Conservation (phyloP, 345 rosid species). For the Corchorus olitorius region DNA sequence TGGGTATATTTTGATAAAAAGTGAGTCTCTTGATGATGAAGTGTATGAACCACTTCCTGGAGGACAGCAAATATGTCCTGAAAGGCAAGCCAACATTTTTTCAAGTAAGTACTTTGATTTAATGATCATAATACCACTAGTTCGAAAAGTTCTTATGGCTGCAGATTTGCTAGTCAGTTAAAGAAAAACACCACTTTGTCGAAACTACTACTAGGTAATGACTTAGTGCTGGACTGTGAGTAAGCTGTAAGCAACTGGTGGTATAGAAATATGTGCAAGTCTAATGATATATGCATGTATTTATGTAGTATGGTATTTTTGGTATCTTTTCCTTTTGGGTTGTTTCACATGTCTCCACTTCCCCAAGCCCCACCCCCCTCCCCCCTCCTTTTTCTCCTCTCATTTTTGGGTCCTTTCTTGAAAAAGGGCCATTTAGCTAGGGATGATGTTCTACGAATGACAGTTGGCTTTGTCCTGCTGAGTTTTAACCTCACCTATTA, state of each 20-base stretch:
- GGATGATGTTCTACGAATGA: neutral
- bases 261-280: constrained; percentile 1
- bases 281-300: neutral
- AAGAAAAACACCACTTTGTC: neutral
- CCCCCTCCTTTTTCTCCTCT: neutral
- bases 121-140: neutral
- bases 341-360: neutral
- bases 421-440: neutral
- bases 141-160: neutral
- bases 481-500: neutral
- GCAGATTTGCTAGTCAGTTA: neutral
- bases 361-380: no score
- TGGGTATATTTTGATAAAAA: constrained; percentile 52
- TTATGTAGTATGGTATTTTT: no score
- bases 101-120: constrained; percentile 70
- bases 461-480: neutral
- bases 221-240: neutral
- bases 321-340: neutral
- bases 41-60: constrained; percentile 78
- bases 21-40: constrained; percentile 49
- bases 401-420: no score
- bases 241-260: neutral
- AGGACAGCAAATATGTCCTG: constrained; percentile 82
- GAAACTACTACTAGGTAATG: neutral
- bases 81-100: constrained; percentile 62